Base-by-base conservation (phyloP, 306 rosid species). In the Amphicarpaea edgeworthii region DNA sequence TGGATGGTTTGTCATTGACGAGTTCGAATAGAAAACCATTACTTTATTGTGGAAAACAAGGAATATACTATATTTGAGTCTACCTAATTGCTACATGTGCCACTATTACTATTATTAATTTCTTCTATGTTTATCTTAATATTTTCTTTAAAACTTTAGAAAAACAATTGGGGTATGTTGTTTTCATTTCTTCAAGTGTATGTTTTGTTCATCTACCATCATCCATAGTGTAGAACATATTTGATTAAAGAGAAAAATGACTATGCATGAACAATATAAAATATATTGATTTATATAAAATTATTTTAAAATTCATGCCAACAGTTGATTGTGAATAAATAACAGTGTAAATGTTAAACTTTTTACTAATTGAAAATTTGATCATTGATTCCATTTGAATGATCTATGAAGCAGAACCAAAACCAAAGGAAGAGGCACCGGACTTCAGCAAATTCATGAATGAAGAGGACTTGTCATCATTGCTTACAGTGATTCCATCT, bases 401-500 rank as follows among this genome's bases (percentile, higher is more conserved):
- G 17, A 49, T 73, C 6, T 6, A 30, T 0, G 5, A 0, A 12
- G 85, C 23, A 93, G 98, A 67, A 75, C 41, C 66, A 19, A 82
- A 88, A 68, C 32, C 59, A 72, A 81, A 81, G 81, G 93, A 87
- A 69, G 90, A 91, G 68, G 60, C 77, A 70, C 78, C 65, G 20
- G 80, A 84, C 3, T 41, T 64, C 1, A 70, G 70, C 16, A 88
- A 70, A 67, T 81, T 83, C 60, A 51, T 71, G 80, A 82, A 85
- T 19, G 96, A 91, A 34, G 91, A 91, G 41, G 91, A 90, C 70
- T 41, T 88, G 63, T 87, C 97, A 3, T 82, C 89, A 76, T 69
- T 86, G 77, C 75, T 87, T 8, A 86, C 75, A 19, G 89, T 68
- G 37, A 76, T 81, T 64, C 91, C 92, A 50, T 81, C 93, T 43